Evolutionary conservation across 345 rosid species (phyloP).

Genomic region (Lumnitzera littorea): DNA sequence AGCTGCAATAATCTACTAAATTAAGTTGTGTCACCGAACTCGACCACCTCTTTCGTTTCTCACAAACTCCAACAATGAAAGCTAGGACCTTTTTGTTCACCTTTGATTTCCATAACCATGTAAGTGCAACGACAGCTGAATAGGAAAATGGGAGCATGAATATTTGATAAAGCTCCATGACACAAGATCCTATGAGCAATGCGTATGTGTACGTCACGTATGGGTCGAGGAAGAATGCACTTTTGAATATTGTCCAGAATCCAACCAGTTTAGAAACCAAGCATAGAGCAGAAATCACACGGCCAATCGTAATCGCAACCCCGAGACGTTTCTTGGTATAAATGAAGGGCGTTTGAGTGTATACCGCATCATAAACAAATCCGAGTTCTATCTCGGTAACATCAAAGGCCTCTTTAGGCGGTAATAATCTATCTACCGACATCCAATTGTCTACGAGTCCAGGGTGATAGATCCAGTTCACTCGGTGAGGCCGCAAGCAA

Average conservation of each 20-base stretch:
- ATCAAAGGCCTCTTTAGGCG: neutral
- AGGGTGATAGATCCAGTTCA: neutral
- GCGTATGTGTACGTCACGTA: conserved; percentile 1
- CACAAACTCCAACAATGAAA: neutral
- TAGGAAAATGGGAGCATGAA: neutral
- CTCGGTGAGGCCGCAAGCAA: neutral
- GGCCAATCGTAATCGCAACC: too few species aligned
- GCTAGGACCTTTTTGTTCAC: neutral
- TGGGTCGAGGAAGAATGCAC: neutral
- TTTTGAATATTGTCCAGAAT: neutral
- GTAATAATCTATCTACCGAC: neutral
- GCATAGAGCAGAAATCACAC: neutral
- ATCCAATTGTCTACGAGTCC: neutral
- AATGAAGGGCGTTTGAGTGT: neutral
- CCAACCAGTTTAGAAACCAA: neutral
- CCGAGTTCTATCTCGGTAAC: neutral
- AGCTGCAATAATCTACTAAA: too few species aligned
- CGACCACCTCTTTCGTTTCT: neutral
- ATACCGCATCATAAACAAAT: neutral
- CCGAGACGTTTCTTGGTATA: too few species aligned
- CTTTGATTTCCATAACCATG: rapidly evolving
- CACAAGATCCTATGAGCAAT: neutral
- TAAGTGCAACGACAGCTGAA: neutral
- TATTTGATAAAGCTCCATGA: neutral
- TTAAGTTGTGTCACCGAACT: too few species aligned